A percentile compares a stretch with the other conserved stretches of the same genome.
Conservation (phyloP, 345 rosid species). For the Euclidium syriacum region DNA sequence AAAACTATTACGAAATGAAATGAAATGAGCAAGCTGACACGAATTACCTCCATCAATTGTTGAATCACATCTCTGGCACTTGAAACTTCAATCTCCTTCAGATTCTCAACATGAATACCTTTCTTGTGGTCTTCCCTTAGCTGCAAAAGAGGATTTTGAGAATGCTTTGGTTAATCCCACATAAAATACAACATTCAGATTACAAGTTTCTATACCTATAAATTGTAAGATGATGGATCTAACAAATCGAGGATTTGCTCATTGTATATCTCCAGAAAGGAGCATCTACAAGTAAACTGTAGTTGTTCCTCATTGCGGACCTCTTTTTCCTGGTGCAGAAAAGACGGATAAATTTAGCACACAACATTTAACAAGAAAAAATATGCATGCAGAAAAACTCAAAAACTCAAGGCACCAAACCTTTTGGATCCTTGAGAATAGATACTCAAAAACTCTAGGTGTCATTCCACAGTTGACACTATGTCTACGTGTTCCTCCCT, state of each 20-base stretch:
- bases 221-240: conserved; percentile 81
- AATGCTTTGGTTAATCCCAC: background rate
- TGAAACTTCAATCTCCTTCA: conserved; percentile 86
- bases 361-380: background rate
- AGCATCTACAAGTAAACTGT: conserved; percentile 80
- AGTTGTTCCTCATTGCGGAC: conserved; percentile 76
- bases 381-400: background rate
- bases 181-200: background rate
- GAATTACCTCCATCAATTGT: conserved; percentile 71
- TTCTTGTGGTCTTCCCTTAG: conserved; percentile 90
- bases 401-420: conserved; percentile 30
- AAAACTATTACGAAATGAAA: conserved; percentile 1
- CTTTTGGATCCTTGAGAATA: conserved; percentile 91
- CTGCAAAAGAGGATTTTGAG: conserved; percentile 32
- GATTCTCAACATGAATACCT: conserved; percentile 91
- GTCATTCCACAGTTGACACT: conserved; percentile 97
- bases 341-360: conserved; percentile 1
- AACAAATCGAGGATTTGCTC: conserved; percentile 96
- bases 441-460: conserved; percentile 87
- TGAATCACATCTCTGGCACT: conserved; percentile 89
- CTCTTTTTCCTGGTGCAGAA: conserved; percentile 70
- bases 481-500: conserved; percentile 90
- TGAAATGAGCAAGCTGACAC: background rate
- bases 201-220: conserved; percentile 55
- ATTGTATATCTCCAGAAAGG: conserved; percentile 94